A percentile compares a stretch with the other conserved stretches of the same genome.
These are phyloP conservation scores for Castanospermum australe DNA, from an alignment of 306 rosid species.

Conservation along the genomic window DNA sequence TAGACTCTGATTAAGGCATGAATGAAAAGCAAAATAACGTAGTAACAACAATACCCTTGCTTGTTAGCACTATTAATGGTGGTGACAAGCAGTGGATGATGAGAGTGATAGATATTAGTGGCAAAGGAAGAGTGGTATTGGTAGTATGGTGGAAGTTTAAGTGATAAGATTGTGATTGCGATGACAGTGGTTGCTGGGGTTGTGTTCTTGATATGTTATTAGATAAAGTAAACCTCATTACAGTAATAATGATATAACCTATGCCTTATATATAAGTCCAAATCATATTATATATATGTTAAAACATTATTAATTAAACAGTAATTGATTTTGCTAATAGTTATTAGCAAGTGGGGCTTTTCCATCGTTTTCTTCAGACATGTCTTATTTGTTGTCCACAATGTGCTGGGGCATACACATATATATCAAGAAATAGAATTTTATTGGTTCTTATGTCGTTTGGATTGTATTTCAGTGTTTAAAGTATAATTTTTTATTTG, in stretches of 20 bases:
- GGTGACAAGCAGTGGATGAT: too few relatives aligned
- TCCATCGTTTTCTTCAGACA: neutral
- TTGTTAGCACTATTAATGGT: too few relatives aligned
- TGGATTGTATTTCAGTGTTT: neutral
- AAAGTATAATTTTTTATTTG: neutral
- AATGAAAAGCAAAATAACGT: too few relatives aligned
- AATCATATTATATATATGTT: neutral
- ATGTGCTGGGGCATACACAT: neutral
- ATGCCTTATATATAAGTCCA: neutral
- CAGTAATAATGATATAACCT: neutral
- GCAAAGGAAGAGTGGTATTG: too few relatives aligned
- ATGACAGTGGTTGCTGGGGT: neutral
- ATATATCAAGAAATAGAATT: neutral
- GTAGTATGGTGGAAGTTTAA: too few relatives aligned
- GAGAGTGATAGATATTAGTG: too few relatives aligned
- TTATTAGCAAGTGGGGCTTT: neutral
- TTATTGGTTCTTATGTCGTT: neutral
- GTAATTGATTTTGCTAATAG: neutral
- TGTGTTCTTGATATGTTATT: neutral
- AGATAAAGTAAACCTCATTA: neutral
- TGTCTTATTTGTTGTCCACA: conserved; percentile 7
- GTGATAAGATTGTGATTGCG: too few relatives aligned
- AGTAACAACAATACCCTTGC: too few relatives aligned
- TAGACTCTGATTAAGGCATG: too few relatives aligned
- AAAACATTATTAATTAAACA: neutral